Conservation (phyloP, 495 filamentous ascomycete genomes). For the Evansstolkia leycettana region DNA sequence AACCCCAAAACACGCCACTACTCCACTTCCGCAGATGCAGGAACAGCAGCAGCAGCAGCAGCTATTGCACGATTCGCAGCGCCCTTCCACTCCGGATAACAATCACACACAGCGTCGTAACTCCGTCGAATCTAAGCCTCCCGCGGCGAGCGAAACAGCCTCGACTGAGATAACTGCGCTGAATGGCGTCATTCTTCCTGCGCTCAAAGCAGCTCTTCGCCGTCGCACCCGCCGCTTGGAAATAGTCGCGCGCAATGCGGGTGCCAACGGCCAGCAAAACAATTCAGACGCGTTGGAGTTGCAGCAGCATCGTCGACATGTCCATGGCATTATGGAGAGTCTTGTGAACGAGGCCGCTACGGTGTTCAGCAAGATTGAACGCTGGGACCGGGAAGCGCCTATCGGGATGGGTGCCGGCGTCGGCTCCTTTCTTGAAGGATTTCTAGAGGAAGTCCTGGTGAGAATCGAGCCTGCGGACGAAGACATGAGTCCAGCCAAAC, state of each 20-base stretch:
- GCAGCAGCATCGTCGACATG: conserved; percentile 45
- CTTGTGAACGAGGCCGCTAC: conserved; percentile 64
- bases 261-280: conserved; percentile 3
- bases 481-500: conserved; percentile 18
- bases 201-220: conserved; percentile 75
- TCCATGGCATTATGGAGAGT: conserved; percentile 69
- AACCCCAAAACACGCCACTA: conserved; percentile 1
- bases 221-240: conserved; percentile 43
- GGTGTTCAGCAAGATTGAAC: conserved; percentile 77
- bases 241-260: conserved; percentile 4
- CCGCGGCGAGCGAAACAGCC: neutral
- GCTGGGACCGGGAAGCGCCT: conserved; percentile 65
- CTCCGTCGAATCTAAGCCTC: neutral
- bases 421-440: conserved; percentile 73
- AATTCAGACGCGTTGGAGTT: no score
- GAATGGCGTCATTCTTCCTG: conserved; percentile 77
- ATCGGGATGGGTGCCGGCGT: conserved; percentile 90
- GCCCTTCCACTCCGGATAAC: conserved; percentile 1
- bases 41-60: neutral
- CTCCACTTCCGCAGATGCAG: conserved; percentile 3
- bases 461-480: conserved; percentile 77
- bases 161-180: conserved; percentile 45
- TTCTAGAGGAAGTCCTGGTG: conserved; percentile 91
- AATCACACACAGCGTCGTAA: neutral
- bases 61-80: neutral